Percentiles rank a stretch among this genome's conserved stretches.
phyloP scores from a whole-genome alignment of 2,329 filamentous ascomycete species.

The Dactylellina sp. region DNA sequence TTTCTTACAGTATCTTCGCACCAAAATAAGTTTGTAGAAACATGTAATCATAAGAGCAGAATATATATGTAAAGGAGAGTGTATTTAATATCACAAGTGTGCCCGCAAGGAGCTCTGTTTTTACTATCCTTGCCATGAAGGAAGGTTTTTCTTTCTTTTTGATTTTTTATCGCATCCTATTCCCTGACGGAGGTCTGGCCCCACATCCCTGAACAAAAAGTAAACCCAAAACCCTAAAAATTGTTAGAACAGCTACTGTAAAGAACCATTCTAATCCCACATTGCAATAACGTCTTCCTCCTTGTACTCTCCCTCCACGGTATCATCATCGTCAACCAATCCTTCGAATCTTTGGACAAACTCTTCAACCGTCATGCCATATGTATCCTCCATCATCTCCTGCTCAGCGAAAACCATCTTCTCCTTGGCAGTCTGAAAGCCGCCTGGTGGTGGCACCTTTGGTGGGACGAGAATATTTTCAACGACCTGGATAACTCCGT shows the following conservation, averaged over 20 bases:
- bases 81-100: no score
- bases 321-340: conserved; percentile 30
- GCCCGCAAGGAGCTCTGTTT: no score
- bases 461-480: conserved; percentile 81
- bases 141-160: no score
- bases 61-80: no score
- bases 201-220: neutral
- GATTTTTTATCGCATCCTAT: no score
- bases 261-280: conserved; percentile 9
- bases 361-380: conserved; percentile 37
- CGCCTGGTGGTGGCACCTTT: conserved; percentile 61
- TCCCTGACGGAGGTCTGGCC: no score
- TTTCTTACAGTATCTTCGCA: no score
- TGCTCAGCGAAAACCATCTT: neutral
- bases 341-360: conserved; percentile 45
- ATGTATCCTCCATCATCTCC: conserved; percentile 17
- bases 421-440: conserved; percentile 7
- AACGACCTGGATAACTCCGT: conserved; percentile 86
- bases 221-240: neutral
- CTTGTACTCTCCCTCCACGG: conserved; percentile 27
- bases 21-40: no score
- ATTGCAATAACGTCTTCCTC: conserved; percentile 41
- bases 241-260: neutral
- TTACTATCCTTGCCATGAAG: no score
- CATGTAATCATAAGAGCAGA: no score